A percentile compares a stretch with the other conserved stretches of the same genome.
Evolutionary conservation across 768 basidiomycete genomes (phyloP).

Genomic region (Tylopilus felleus): DNA sequence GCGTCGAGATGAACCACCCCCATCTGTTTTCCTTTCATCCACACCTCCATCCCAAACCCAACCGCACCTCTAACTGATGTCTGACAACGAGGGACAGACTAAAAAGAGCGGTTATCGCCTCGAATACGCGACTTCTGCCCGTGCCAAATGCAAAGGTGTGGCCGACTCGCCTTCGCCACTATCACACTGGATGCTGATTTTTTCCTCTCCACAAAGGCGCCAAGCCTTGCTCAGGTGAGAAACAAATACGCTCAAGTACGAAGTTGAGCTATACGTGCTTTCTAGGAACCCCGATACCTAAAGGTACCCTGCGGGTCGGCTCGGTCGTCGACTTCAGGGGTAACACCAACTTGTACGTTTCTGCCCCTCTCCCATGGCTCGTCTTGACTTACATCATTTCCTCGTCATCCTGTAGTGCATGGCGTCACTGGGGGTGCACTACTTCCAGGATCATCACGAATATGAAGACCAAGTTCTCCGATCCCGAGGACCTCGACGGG

Average conservation of each 20-base stretch:
- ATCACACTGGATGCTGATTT: conserved; percentile 17
- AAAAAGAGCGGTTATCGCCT: conserved; percentile 61
- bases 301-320: conserved; percentile 73
- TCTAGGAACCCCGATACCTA: conserved; percentile 65
- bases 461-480: conserved; percentile 58
- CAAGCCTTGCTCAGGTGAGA: conserved; percentile 70
- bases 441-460: conserved; percentile 68
- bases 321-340: conserved; percentile 72
- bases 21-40: conserved; percentile 31
- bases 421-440: conserved; percentile 92
- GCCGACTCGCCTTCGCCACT: conserved; percentile 10
- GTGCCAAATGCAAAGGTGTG: conserved; percentile 79
- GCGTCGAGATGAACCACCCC: conserved; percentile 39
- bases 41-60: conserved; percentile 15
- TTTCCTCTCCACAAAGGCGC: conserved; percentile 49
- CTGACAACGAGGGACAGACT: conserved; percentile 34
- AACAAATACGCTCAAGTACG: background rate
- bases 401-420: conserved; percentile 44
- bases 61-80: conserved; percentile 27
- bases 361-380: background rate
- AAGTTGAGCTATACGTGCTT: conserved; percentile 8
- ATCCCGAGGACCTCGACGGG: conserved; percentile 75
- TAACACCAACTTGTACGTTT: conserved; percentile 59
- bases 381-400: background rate
- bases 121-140: conserved; percentile 65